These are phyloP conservation scores for Alternaria arbusti DNA, from an alignment of 2,329 filamentous ascomycete genomes.

Conservation along the genomic window DNA sequence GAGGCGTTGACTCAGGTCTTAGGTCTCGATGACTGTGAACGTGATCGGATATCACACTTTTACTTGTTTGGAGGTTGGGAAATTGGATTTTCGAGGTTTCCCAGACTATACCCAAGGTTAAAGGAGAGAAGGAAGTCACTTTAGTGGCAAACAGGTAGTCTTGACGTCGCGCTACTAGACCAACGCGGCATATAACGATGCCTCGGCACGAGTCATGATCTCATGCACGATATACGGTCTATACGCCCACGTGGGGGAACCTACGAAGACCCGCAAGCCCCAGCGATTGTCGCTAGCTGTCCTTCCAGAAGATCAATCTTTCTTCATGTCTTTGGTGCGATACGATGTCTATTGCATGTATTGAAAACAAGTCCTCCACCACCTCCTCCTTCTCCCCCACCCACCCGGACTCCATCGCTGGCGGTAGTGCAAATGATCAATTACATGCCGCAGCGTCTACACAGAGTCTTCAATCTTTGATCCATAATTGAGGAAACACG, in stretches of 20 bases:
- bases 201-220: constrained; percentile 20
- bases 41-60: not conserved
- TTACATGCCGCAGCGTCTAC: not conserved
- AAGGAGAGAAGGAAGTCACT: not conserved
- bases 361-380: not conserved
- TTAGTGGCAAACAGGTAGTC: constrained; percentile 12
- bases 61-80: not conserved
- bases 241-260: constrained; percentile 1
- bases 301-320: not conserved
- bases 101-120: not conserved
- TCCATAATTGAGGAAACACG: not conserved
- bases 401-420: not conserved
- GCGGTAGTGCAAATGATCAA: not conserved
- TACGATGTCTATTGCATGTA: not conserved
- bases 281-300: not conserved
- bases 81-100: not conserved
- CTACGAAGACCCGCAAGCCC: not conserved
- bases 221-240: constrained; percentile 2
- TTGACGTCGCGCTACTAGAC: constrained; percentile 20
- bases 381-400: not conserved
- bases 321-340: not conserved
- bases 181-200: constrained; percentile 2
- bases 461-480: not conserved
- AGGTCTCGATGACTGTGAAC: not conserved
- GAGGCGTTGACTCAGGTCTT: not conserved